Base-by-base conservation (phyloP, 495 filamentous ascomycete species). In the Aspergillus funiculosus region DNA sequence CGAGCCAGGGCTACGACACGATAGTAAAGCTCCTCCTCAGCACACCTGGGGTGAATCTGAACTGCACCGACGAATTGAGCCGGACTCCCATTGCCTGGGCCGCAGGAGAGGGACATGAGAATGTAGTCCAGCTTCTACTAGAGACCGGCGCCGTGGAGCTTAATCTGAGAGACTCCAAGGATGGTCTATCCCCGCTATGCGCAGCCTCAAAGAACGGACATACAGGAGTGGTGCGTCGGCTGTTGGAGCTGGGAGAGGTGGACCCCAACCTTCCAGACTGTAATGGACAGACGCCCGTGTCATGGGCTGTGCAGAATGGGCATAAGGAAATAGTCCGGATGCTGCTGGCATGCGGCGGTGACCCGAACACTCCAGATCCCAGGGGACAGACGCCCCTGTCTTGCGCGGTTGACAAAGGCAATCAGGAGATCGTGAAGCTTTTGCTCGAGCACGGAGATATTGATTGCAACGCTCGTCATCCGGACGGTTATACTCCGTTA, bases 71-170 rank as follows among this genome's bases (percentile, higher is more conserved):
- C 17, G 36, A 55, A 29, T 32, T 51, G 13, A 57, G 52, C 15
- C 53, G 50, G 22, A 68, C 61, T 13, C 60, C 69, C 21, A 54
- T 76, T 20, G 64, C 54, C 6, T 63, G 42, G 49, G 71, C 70
- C 13, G 64, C 64, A 20, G 49, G 41, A 35, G 50, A 49, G 11
- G 71, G 68, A 7, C 57, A 74, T 42, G 48, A 60, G 22, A 58
- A 41, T 10, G 50, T 73, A 38, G 72, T 54, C 4, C 40, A 53
- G 36, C 46, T 65, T 21, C 48, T 68, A 22, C 53, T 66, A 21
- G 55, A 34, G 10, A 52, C 24, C 1, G 60, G 56, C 2, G 36
- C 37, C 0, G 47, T 58, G 4, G 54, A 56, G 24, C 28, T 52
- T 15, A 59, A 61, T 20, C 34, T 37, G 13, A 47, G 43, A 35